phyloP scores from a whole-genome alignment of 2,329 filamentous ascomycete genomes.

The Epichloe aotearoae region DNA sequence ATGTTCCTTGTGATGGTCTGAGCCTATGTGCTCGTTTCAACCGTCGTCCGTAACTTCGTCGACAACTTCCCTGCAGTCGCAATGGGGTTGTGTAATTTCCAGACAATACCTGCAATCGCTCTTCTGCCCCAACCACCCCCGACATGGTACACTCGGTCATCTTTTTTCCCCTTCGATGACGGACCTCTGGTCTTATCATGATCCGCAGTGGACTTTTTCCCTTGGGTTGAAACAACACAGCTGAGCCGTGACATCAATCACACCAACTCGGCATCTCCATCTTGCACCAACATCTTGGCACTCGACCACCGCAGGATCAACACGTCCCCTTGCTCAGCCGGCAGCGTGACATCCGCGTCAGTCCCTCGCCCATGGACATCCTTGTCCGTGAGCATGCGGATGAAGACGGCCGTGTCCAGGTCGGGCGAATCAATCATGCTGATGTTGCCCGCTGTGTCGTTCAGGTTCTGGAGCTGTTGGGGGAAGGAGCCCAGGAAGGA shows the following conservation, averaged over 20 bases:
- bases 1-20: background rate
- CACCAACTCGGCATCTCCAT: conserved; percentile 44
- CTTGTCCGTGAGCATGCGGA: conserved; percentile 52
- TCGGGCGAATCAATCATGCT: conserved; percentile 90
- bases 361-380: conserved; percentile 48
- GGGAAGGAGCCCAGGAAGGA: conserved; percentile 82
- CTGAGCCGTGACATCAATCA: conserved; percentile 28
- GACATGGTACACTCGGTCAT: too few species aligned
- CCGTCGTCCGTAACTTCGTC: background rate
- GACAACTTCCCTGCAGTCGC: background rate
- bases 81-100: too few species aligned
- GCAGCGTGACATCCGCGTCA: conserved; percentile 47
- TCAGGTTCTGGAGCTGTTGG: conserved; percentile 62
- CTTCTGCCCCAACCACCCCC: too few species aligned
- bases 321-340: conserved; percentile 48
- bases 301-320: conserved; percentile 64
- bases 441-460: conserved; percentile 79
- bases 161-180: too few species aligned
- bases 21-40: too few species aligned
- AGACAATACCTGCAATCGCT: too few species aligned
- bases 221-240: too few species aligned
- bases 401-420: conserved; percentile 70
- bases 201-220: too few species aligned
- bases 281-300: conserved; percentile 46
- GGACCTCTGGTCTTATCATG: too few species aligned